phyloP scores from a whole-genome alignment of 2,329 filamentous ascomycete species.

The Nemania abortiva region DNA sequence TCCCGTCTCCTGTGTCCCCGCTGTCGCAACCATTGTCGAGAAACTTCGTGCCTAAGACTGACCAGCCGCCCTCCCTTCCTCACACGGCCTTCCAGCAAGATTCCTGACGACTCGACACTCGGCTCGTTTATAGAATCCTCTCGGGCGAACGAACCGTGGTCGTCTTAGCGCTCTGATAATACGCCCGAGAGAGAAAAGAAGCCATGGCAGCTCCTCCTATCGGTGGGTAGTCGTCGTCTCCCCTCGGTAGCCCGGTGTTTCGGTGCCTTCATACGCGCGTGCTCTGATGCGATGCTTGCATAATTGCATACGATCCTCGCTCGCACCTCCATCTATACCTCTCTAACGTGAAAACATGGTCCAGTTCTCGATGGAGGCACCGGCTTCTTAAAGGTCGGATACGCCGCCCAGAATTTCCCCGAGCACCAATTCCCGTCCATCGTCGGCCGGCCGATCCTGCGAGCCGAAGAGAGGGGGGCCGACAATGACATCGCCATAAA shows the following conservation, averaged over 20 bases:
- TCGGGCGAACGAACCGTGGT: slow-evolving; percentile 33
- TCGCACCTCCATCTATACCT: neutral
- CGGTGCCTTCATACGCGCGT: slow-evolving; percentile 5
- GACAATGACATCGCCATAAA: slow-evolving; percentile 80
- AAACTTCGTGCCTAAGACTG: slow-evolving; percentile 13
- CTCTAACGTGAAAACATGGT: slow-evolving; percentile 43
- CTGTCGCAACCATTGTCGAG: slow-evolving; percentile 23
- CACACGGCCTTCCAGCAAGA: neutral
- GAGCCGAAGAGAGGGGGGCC: slow-evolving; percentile 85
- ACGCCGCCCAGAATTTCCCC: slow-evolving; percentile 99
- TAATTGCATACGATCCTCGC: neutral
- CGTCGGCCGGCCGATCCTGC: slow-evolving; percentile 95
- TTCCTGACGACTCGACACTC: slow-evolving; percentile 1
- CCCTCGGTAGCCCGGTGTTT: slow-evolving; percentile 37
- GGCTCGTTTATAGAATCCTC: slow-evolving; percentile 24
- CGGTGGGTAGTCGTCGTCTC: slow-evolving; percentile 57
- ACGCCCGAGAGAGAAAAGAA: slow-evolving; percentile 42
- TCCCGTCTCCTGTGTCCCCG: slow-evolving; percentile 17
- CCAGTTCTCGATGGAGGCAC: slow-evolving; percentile 99
- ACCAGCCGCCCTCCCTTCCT: neutral
- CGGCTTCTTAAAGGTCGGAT: slow-evolving; percentile 99
- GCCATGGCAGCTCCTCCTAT: slow-evolving; percentile 67
- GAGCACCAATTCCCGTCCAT: slow-evolving; percentile 99
- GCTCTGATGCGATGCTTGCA: neutral
- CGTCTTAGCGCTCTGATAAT: slow-evolving; percentile 24